A percentile compares a stretch with the other conserved stretches of the same genome.
phyloP scores from a whole-genome alignment of 345 rosid species.

The Citropsis articulata region DNA sequence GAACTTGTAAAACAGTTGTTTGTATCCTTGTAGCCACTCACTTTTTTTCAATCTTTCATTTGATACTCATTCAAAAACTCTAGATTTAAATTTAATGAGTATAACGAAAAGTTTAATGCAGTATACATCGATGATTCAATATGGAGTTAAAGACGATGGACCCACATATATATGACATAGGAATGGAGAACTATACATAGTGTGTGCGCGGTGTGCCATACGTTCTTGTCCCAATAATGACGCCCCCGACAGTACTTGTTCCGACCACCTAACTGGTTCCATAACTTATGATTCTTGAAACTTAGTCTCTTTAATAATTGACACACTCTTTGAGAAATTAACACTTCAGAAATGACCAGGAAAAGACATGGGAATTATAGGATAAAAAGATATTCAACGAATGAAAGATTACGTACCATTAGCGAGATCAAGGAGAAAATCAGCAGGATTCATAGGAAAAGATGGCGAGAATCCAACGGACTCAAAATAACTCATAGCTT shows the following conservation, averaged over 20 bases:
- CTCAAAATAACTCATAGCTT: constrained; percentile 63
- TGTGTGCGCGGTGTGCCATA: constrained; percentile 7
- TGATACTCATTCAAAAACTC: too few relatives aligned
- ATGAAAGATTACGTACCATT: constrained; percentile 61
- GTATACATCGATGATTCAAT: too few relatives aligned
- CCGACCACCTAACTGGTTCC: constrained; percentile 9
- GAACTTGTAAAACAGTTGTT: too few relatives aligned
- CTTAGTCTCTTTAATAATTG: neutral
- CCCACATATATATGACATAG: neutral
- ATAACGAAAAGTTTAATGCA: too few relatives aligned
- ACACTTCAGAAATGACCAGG: neutral
- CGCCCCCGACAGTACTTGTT: neutral
- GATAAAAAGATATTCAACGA: neutral
- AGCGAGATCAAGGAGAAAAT: constrained; percentile 95
- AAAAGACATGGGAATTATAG: neutral
- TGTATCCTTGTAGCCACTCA: neutral
- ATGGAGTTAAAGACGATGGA: neutral
- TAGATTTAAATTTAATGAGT: too few relatives aligned
- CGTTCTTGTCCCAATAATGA: constrained; percentile 21
- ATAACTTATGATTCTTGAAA: neutral
- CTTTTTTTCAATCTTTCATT: neutral
- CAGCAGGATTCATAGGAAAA: constrained; percentile 96
- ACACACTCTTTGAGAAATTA: too few relatives aligned
- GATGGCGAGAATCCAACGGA: constrained; percentile 86
- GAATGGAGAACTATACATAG: constrained; percentile 12